Evolutionary conservation across 768 basidiomycete species (phyloP), one percentile per base, ranked within the genome.

Genomic region (Termitomyces sp.): DNA sequence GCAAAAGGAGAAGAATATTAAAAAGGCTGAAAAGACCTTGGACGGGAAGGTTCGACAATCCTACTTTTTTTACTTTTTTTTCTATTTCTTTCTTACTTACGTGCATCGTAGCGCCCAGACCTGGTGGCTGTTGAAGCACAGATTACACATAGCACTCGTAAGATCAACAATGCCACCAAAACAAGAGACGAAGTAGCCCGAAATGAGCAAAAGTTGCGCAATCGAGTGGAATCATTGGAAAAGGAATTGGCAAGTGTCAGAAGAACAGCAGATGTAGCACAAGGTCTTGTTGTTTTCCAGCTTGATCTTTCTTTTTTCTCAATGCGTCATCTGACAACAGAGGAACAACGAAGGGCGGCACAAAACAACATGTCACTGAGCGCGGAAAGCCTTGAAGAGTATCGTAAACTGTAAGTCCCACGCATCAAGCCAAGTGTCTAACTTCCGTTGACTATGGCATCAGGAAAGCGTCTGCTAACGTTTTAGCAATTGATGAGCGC

Each of bases 1-100:
- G 75, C 89, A 90, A 73, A 86, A 88, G 63, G 94, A 99, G 72
- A 88, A 87, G 72, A 82, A 74, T 46, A 86, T 96, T 58, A 97
- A 97, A 75, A 91, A 88, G 70, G 88, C 88, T 1, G 95, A 98
- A 72, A 98, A 95, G 70, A 77, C 84, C 0, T 71, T 95, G 9
- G 96, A 98, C 58, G 84, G 79, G 16, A 92, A 91, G 77, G 94
- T 88, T 38, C 40, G 78, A 42, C 65, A 22, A 28, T 10, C 6
- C 24, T 8, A 12, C 12, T 14, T 44, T 14, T 16, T n/a, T n/a
- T n/a, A n/a, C n/a, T n/a, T n/a, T n/a, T 42, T 30, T 1, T 20
- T 26, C 1, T n/a, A 26, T 22, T 26, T 18, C 40, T 40, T 42
- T 44, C 10, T 52, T 22, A 10, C 44, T 49, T n/a, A 38, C 33